phyloP scores from a whole-genome alignment of 148 eudicot genomes.

The Vaccinium myrtillus region DNA sequence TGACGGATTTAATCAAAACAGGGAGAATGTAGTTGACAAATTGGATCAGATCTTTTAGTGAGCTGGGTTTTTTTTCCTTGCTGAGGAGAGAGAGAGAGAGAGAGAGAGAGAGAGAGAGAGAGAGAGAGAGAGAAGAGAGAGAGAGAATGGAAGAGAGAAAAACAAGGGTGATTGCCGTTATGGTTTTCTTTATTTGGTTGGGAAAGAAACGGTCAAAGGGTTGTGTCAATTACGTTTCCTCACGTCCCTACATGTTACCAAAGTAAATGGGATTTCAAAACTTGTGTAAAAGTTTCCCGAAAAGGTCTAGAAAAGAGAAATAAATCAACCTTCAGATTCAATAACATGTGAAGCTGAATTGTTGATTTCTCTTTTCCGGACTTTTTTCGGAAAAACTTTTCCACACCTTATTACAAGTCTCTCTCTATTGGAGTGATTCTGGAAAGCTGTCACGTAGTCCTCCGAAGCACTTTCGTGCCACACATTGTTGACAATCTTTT shows the following conservation, averaged over 20 bases:
- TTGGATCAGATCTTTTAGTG: neutral
- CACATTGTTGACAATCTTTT: too few relatives aligned
- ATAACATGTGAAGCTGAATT: too few relatives aligned
- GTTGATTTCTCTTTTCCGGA: too few relatives aligned
- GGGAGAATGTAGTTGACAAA: neutral
- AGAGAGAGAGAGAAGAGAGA: neutral
- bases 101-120: slow-evolving; percentile 8
- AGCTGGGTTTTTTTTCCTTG: neutral
- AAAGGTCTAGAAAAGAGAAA: too few relatives aligned
- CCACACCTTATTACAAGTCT: too few relatives aligned
- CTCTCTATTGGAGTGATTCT: too few relatives aligned
- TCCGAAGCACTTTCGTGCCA: too few relatives aligned
- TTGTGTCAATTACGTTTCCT: slow-evolving; percentile 19
- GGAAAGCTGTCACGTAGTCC: too few relatives aligned
- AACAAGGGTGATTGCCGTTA: slow-evolving; percentile 19
- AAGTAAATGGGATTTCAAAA: neutral
- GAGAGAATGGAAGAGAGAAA: slow-evolving; percentile 17
- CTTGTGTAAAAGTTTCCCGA: neutral
- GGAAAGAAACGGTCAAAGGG: slow-evolving; percentile 31
- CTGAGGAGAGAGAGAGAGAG: slow-evolving; percentile 1
- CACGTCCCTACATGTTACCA: slow-evolving; percentile 21
- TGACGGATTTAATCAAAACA: neutral
- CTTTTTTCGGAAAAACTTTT: too few relatives aligned
- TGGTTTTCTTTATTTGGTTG: slow-evolving; percentile 18
- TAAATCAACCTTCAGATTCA: too few relatives aligned